These are phyloP conservation scores for Pythium biforme DNA, from an alignment of 352 stramenopile species.

Conservation along the genomic window DNA sequence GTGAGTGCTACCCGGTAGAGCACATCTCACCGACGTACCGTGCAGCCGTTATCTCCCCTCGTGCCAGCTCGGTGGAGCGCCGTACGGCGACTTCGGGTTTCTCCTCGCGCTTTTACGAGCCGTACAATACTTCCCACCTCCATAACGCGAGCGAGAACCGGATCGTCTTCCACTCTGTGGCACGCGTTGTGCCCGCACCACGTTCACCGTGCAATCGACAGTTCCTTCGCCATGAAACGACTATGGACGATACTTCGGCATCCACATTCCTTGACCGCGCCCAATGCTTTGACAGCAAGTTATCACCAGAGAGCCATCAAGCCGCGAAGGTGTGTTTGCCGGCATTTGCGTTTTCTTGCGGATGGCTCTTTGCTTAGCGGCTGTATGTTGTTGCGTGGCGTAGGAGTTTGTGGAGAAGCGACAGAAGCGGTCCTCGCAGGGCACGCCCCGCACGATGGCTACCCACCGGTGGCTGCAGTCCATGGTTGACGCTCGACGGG, in stretches of 20 bases:
- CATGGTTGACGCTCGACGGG: conserved; percentile 23
- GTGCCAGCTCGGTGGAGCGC: not conserved
- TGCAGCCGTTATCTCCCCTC: not conserved
- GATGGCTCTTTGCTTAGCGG: not conserved
- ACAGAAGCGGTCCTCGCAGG: conserved; percentile 41
- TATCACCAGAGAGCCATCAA: conserved; percentile 51
- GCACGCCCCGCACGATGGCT: conserved; percentile 58
- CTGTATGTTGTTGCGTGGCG: not conserved
- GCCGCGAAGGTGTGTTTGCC: conserved; percentile 40
- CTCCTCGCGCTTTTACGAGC: not conserved
- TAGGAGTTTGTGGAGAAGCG: conserved; percentile 72
- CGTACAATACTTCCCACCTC: not conserved
- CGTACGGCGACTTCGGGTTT: not conserved
- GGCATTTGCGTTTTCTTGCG: not conserved
- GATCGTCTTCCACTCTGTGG: conserved; percentile 9
- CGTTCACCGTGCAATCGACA: conserved; percentile 2
- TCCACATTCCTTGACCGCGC: not conserved
- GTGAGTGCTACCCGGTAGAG: conserved; percentile 4
- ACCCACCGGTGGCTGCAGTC: conserved; percentile 68
- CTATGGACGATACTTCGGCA: not conserved
- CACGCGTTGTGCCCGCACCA: not conserved
- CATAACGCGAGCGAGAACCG: not conserved
- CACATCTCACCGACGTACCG: conserved; percentile 5
- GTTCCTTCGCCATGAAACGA: conserved; percentile 1
- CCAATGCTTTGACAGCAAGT: conserved; percentile 26